phyloP scores from a whole-genome alignment of 768 basidiomycete genomes.

The Termitomyces eurrhizus region DNA sequence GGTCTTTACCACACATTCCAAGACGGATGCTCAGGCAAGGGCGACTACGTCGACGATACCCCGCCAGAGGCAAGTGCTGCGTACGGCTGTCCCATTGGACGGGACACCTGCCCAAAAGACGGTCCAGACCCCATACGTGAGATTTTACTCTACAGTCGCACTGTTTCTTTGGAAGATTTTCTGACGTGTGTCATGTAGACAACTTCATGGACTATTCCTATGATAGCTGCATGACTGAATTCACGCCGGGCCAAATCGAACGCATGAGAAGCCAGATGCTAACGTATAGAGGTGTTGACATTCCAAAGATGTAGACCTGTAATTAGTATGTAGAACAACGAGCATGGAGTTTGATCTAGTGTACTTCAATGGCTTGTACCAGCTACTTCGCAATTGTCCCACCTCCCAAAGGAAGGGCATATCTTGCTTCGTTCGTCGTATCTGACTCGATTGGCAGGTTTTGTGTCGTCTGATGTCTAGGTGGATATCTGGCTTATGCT shows the following conservation, averaged over 20 bases:
- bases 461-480: neutral
- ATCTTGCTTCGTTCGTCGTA: neutral
- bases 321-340: conserved; percentile 1
- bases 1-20: conserved; percentile 59
- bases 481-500: neutral
- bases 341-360: neutral
- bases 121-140: conserved; percentile 33
- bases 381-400: neutral
- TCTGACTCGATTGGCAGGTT: neutral
- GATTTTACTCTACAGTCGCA: neutral
- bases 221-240: conserved; percentile 43
- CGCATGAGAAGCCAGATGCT: conserved; percentile 34
- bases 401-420: neutral
- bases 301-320: conserved; percentile 18
- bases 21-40: conserved; percentile 34
- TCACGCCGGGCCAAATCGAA: conserved; percentile 36
- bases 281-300: conserved; percentile 35
- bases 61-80: conserved; percentile 37
- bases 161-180: neutral
- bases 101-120: conserved; percentile 26
- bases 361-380: conserved; percentile 2
- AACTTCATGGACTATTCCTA: conserved; percentile 49
- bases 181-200: conserved; percentile 17
- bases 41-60: conserved; percentile 39
- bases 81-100: conserved; percentile 29